phyloP scores from a whole-genome alignment of 352 stramenopile genomes.

The Pythium oligandrum region DNA sequence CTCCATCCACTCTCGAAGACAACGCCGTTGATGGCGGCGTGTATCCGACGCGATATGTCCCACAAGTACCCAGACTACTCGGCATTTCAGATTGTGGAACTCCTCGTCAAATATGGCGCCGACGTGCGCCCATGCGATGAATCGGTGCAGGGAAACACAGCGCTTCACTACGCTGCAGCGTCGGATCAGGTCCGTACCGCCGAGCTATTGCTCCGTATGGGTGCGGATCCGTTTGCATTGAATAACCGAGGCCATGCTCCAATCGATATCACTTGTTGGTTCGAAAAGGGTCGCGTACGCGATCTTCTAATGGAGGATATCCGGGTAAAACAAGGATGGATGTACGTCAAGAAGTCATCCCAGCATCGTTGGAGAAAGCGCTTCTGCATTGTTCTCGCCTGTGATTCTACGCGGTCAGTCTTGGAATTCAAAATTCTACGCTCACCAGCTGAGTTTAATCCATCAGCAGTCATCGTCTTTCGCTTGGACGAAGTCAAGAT shows the following conservation, averaged over 20 bases:
- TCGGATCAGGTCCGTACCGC: conserved; percentile 40
- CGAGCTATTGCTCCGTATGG: conserved; percentile 50
- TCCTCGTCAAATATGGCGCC: conserved; percentile 56
- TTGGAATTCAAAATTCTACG: no score
- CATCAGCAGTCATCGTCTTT: no score
- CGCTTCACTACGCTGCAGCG: conserved; percentile 63
- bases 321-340: no score
- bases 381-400: no score
- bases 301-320: no score
- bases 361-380: no score
- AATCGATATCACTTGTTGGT: conserved; percentile 50
- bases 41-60: conserved; percentile 31
- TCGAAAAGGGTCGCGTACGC: no score
- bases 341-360: no score
- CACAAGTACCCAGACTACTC: conserved; percentile 12
- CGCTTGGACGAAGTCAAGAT: no score
- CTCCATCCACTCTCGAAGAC: conserved; percentile 48
- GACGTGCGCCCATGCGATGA: conserved; percentile 32
- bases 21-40: conserved; percentile 70
- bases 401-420: no score
- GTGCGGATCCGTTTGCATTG: conserved; percentile 38
- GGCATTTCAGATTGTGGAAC: conserved; percentile 31
- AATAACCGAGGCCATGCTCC: conserved; percentile 53
- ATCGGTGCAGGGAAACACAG: conserved; percentile 43
- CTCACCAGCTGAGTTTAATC: no score